Evolutionary conservation across 1,284 basidiomycete genomes (phyloP), one percentile per base, ranked within the genome.

Genomic region (Moesziomyces antarcticus): DNA sequence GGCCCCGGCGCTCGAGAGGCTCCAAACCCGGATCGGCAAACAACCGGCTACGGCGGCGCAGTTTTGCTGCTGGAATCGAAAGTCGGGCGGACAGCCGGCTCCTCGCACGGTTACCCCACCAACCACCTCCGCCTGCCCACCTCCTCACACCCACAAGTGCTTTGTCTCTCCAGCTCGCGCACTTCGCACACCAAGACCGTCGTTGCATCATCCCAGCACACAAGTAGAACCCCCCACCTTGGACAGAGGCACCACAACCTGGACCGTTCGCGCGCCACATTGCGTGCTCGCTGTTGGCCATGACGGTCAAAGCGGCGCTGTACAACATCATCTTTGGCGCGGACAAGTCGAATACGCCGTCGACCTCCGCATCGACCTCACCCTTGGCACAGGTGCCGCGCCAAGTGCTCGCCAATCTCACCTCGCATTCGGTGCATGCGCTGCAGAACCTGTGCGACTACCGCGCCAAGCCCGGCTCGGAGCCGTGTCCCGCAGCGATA

Each of bases 401-500:
- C 25, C 41, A 41, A 21, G 35, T 60, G 10, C 57, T 73, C 3
- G 8, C 53, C 35, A 54, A 35, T 18, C 55, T 68, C 21, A 63
- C 64, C 1, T 56, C 59, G 16, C 70, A 66, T 40, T 73, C 70
- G 11, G 53, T 73, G 16, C 52, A 68, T 13, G 73, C 78, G 1
- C 59, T 81, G 7, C 50, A 58, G n/a, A 74, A 63, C 30, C 52
- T 81, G 24, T 46, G 37, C 24, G 35, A 49, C n/a, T 67, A 77
- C 56, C 22, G 7, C 13, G 74, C 71, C 1, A 49, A 24, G 4
- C 57, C 69, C 1, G 56, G 50, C 3, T 61, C 59, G 4, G 80
- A 82, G 42, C 79, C 77, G 3, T 82, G 80, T 56, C 70, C 80
- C 0, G 20, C 50, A 1, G 53, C 52, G 0, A 61, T 83, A 1